Base-by-base conservation (phyloP, 2,329 filamentous ascomycete genomes). In the Penicillium sp. region DNA sequence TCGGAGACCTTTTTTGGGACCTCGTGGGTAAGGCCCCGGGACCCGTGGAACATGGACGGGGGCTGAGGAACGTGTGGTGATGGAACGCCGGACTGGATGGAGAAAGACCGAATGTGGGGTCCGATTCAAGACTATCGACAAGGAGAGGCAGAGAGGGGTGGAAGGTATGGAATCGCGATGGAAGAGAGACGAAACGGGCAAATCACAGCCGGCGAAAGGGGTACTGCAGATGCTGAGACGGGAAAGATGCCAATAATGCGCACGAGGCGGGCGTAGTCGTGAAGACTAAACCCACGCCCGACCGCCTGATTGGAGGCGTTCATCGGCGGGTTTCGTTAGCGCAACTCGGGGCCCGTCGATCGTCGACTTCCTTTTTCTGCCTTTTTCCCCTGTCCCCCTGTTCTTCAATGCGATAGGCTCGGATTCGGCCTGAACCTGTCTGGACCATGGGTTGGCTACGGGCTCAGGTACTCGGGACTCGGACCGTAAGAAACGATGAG, bases 331-430 rank as follows among this genome's bases (percentile, higher is more conserved):
- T 14, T 41, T 27, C 18, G 10, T 38, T 38, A 38, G 35, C 18
- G 35, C 9, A 11, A 41, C 16, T 38, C 28, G 47, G 47, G 27
- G 42, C 25, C 44, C 25, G 48, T 54, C 48, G 54, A 58, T 56
- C 53, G 53, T 47, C 45, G 25, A n/a, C 27, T 45, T 39, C 39
- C 11, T 28, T 22, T 25, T 46, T 33, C 28, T 45, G 36, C 25
- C 27, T 40, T 38, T 27, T 18, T 40, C 28, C 30, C 7, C 11
- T 44, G n/a, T 8, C 31, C 42, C 50, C 53, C 53, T 46, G 44
- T 49, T 55, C 53, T 53, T 51, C 46, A 57, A 51, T 25, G 53
- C 53, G 41, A 57, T 55, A 57, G 55, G 55, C 14, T 22, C 20
- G n/a, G 33, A 11, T 36, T 3, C 16, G 11, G 16, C 35, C 10